These are phyloP conservation scores for Alternaria sp. DNA, from an alignment of 2,329 filamentous ascomycete species.

Conservation along the genomic window DNA sequence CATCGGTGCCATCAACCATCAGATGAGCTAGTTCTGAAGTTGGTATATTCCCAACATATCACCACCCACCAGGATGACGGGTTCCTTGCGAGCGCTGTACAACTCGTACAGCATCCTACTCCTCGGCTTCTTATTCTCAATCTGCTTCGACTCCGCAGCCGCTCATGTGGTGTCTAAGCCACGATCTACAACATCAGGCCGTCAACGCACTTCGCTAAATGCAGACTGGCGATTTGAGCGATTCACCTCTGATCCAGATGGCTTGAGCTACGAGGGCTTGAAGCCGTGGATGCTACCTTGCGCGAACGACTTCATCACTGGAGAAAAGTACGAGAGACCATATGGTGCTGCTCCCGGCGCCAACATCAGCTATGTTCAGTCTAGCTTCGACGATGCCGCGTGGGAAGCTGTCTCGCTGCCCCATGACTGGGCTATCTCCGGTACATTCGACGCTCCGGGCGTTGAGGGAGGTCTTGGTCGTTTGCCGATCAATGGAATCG, in stretches of 20 bases:
- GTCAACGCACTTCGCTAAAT: constrained; percentile 45
- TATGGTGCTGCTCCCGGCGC: constrained; percentile 33
- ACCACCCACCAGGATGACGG: background rate
- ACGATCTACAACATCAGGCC: constrained; percentile 8
- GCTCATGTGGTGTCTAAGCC: constrained; percentile 10
- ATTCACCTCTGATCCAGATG: constrained; percentile 47
- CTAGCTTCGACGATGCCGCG: constrained; percentile 48
- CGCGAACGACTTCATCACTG: constrained; percentile 51
- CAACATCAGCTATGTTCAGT: constrained; percentile 43
- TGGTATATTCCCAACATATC: background rate
- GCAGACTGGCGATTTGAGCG: constrained; percentile 50
- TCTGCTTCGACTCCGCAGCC: constrained; percentile 3
- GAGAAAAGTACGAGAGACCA: constrained; percentile 43
- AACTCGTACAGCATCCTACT: constrained; percentile 11
- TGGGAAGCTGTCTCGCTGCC: constrained; percentile 55
- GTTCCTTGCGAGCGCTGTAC: constrained; percentile 2
- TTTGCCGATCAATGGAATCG: constrained; percentile 60
- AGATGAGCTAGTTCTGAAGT: background rate
- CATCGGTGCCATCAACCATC: constrained; percentile 3
- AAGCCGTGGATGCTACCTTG: constrained; percentile 54
- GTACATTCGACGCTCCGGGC: constrained; percentile 50
- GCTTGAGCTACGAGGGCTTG: constrained; percentile 45
- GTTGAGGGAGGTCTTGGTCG: constrained; percentile 51
- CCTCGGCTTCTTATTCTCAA: constrained; percentile 17
- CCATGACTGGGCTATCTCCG: constrained; percentile 59